Evolutionary conservation across 2,329 filamentous ascomycete species (phyloP).

Genomic region (Trichoderma sp.): DNA sequence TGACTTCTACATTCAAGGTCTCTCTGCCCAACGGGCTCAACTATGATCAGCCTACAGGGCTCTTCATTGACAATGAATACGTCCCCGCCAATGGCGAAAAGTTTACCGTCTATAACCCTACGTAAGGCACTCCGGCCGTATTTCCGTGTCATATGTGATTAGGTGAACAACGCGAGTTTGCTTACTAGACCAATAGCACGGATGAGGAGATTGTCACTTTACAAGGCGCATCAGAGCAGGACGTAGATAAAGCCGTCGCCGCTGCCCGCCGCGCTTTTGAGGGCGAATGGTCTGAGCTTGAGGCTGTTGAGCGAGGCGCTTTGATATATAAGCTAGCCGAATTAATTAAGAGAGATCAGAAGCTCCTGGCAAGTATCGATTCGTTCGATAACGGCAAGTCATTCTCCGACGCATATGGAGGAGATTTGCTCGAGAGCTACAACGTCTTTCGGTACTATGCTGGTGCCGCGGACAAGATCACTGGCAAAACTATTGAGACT

Average conservation of each 20-base stretch:
- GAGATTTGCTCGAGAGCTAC: constrained; percentile 63
- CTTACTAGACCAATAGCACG: not conserved
- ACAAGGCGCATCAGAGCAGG: constrained; percentile 32
- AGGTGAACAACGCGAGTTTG: not conserved
- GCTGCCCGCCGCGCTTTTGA: constrained; percentile 79
- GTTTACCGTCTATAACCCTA: constrained; percentile 12
- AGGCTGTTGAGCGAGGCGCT: constrained; percentile 66
- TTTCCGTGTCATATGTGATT: not conserved
- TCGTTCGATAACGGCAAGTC: constrained; percentile 79
- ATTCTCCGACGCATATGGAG: constrained; percentile 62
- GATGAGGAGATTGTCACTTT: not conserved
- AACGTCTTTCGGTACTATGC: constrained; percentile 66
- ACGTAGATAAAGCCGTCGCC: constrained; percentile 69
- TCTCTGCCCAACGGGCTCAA: constrained; percentile 24
- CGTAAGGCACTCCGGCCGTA: not conserved
- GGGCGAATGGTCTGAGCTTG: constrained; percentile 61
- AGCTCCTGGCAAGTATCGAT: constrained; percentile 72
- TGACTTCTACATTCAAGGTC: constrained; percentile 2
- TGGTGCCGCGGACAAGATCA: constrained; percentile 82
- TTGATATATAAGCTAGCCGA: constrained; percentile 70
- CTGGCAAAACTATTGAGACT: constrained; percentile 75
- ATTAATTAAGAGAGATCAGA: constrained; percentile 68
- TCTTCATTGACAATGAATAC: constrained; percentile 16
- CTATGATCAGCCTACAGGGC: constrained; percentile 12
- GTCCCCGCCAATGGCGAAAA: constrained; percentile 15